A percentile compares a stretch with the other conserved stretches of the same genome.
Conservation (phyloP, 768 basidiomycete species). For the Agaricus sinodeliciosus region DNA sequence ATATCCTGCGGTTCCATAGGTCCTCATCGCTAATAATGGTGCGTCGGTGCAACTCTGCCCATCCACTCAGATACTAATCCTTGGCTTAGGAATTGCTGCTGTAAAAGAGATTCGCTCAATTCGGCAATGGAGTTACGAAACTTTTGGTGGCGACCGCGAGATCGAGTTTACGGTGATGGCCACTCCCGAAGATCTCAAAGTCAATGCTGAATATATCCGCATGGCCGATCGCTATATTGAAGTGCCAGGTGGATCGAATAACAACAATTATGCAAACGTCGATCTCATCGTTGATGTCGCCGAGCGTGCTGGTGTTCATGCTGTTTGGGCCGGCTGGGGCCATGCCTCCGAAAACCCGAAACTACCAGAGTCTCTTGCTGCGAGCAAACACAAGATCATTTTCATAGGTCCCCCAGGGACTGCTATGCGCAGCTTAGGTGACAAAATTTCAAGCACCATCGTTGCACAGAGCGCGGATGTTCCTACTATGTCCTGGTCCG, state of each 20-base stretch:
- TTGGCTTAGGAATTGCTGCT: slow-evolving; percentile 82
- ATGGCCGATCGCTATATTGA: slow-evolving; percentile 99
- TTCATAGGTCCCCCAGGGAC: slow-evolving; percentile 99
- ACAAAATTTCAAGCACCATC: slow-evolving; percentile 99
- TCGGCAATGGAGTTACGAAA: slow-evolving; percentile 99
- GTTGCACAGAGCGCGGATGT: slow-evolving; percentile 96
- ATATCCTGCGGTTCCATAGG: slow-evolving; percentile 37
- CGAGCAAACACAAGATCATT: slow-evolving; percentile 92
- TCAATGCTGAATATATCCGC: slow-evolving; percentile 99
- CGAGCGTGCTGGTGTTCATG: slow-evolving; percentile 94
- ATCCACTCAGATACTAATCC: slow-evolving; percentile 14
- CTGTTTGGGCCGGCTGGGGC: slow-evolving; percentile 99
- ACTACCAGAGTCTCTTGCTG: slow-evolving; percentile 86
- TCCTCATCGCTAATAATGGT: slow-evolving; percentile 99
- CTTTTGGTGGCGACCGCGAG: slow-evolving; percentile 92
- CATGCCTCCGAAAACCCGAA: slow-evolving; percentile 99
- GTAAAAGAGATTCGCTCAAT: slow-evolving; percentile 99
- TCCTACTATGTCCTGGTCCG: slow-evolving; percentile 99
- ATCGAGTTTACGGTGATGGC: slow-evolving; percentile 99
- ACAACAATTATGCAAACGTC: slow-evolving; percentile 99
- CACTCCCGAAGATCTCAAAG: slow-evolving; percentile 96
- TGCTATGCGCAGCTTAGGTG: slow-evolving; percentile 97
- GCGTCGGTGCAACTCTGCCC: slow-evolving; percentile 12
- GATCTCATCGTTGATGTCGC: slow-evolving; percentile 98
- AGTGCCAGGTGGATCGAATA: slow-evolving; percentile 96